Evolutionary conservation across 2,329 filamentous ascomycete genomes (phyloP).

Genomic region (Colletotrichum viniferum): DNA sequence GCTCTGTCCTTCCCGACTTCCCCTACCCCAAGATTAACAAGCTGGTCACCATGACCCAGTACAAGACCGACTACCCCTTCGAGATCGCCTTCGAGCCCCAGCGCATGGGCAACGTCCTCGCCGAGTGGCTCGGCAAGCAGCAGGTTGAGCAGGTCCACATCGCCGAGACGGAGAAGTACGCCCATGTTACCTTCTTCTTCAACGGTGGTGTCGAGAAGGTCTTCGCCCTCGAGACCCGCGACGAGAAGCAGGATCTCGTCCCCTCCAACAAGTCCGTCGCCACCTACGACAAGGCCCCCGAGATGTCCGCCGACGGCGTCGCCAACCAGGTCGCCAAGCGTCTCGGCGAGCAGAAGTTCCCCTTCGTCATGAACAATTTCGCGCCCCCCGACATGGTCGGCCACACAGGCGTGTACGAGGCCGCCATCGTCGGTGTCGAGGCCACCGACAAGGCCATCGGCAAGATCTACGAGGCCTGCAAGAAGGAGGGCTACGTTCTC

Average conservation of each 20-base stretch:
- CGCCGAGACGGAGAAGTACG: slow-evolving; percentile 99
- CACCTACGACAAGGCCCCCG: slow-evolving; percentile 92
- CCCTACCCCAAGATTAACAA: slow-evolving; percentile 86
- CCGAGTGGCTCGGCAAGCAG: slow-evolving; percentile 93
- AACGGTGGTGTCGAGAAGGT: slow-evolving; percentile 98
- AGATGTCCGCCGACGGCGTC: slow-evolving; percentile 93
- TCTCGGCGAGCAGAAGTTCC: slow-evolving; percentile 82
- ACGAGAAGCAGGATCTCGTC: slow-evolving; percentile 79
- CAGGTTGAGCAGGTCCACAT: slow-evolving; percentile 91
- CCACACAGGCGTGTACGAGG: slow-evolving; percentile 96
- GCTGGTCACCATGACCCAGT: slow-evolving; percentile 96
- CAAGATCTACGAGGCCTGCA: slow-evolving; percentile 90
- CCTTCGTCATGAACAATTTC: slow-evolving; percentile 99
- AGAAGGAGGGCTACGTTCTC: slow-evolving; percentile 88
- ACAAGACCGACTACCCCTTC: slow-evolving; percentile 95
- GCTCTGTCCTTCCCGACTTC: slow-evolving; percentile 89
- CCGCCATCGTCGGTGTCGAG: slow-evolving; percentile 81
- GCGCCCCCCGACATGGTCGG: slow-evolving; percentile 99
- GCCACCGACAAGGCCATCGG: slow-evolving; percentile 95
- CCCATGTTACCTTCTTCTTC: slow-evolving; percentile 99
- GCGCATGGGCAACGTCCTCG: slow-evolving; percentile 96
- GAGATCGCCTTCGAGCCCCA: slow-evolving; percentile 92
- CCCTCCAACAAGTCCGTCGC: slow-evolving; percentile 88
- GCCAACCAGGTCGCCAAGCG: slow-evolving; percentile 90
- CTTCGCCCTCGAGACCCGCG: slow-evolving; percentile 88